Percentiles rank a stretch among this genome's conserved stretches.
Evolutionary conservation across 805 yeast genomes (phyloP).

Genomic region (Barnettozyma siamensis): DNA sequence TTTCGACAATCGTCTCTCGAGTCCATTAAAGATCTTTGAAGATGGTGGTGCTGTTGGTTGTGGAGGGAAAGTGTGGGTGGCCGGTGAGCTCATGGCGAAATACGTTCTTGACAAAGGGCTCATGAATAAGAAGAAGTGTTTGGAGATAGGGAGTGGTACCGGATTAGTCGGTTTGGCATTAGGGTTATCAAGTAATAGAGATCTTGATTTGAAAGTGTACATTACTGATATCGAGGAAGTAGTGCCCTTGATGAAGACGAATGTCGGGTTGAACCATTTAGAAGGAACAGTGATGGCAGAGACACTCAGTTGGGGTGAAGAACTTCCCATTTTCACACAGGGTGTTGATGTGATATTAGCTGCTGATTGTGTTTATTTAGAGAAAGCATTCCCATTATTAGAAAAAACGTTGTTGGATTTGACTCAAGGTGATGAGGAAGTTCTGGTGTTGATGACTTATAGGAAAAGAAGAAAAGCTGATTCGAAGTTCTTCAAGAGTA

Average conservation of each 20-base stretch:
- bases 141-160: slow-evolving; percentile 56
- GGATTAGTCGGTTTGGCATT: slow-evolving; percentile 45
- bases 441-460: slow-evolving; percentile 46
- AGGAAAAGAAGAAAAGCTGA: slow-evolving; percentile 46
- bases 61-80: slow-evolving; percentile 61
- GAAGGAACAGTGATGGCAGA: slow-evolving; percentile 33
- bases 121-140: slow-evolving; percentile 25
- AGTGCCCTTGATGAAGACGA: slow-evolving; percentile 41
- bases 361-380: slow-evolving; percentile 57
- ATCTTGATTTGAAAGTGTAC: slow-evolving; percentile 30
- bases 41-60: slow-evolving; percentile 59
- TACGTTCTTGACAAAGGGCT: slow-evolving; percentile 31
- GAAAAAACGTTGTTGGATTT: slow-evolving; percentile 44
- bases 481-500: slow-evolving; percentile 27
- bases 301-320: slow-evolving; percentile 41
- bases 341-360: slow-evolving; percentile 45
- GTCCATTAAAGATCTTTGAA: slow-evolving; percentile 35
- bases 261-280: slow-evolving; percentile 37
- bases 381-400: slow-evolving; percentile 46
- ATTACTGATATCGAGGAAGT: slow-evolving; percentile 46
- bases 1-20: slow-evolving; percentile 33
- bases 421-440: slow-evolving; percentile 29
- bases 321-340: slow-evolving; percentile 29
- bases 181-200: slow-evolving; percentile 21
- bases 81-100: slow-evolving; percentile 48